A percentile compares a stretch with the other conserved stretches of the same genome.
Conservation (phyloP, 106 monocot species). For the Platanthera guangdongensis region DNA sequence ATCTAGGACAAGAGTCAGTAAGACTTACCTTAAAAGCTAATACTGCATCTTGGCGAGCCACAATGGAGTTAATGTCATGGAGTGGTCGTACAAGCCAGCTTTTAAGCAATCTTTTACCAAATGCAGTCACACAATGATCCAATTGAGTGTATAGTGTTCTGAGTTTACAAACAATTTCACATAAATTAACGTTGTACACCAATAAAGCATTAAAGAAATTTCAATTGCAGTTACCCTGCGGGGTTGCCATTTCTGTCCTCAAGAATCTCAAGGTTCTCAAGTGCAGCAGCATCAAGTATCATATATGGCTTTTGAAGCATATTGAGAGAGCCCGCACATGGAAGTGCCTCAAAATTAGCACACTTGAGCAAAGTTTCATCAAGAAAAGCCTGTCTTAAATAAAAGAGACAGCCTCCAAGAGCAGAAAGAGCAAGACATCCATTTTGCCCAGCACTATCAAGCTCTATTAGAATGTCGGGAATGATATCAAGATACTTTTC, state of each 20-base stretch:
- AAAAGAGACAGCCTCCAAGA: slow-evolving; percentile 89
- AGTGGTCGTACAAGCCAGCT: slow-evolving; percentile 84
- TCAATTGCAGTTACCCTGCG: slow-evolving; percentile 50
- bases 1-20: slow-evolving; percentile 4
- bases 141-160: slow-evolving; percentile 80
- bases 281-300: slow-evolving; percentile 92
- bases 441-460: slow-evolving; percentile 40
- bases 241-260: slow-evolving; percentile 78
- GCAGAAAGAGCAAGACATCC: slow-evolving; percentile 79
- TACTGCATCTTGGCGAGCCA: slow-evolving; percentile 85
- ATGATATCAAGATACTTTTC: slow-evolving; percentile 14
- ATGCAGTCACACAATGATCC: slow-evolving; percentile 86
- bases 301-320: slow-evolving; percentile 52
- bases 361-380: slow-evolving; percentile 74
- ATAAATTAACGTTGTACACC: background rate
- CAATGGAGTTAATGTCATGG: slow-evolving; percentile 40
- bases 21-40: slow-evolving; percentile 63
- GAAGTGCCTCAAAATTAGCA: slow-evolving; percentile 81
- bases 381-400: slow-evolving; percentile 77
- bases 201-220: slow-evolving; percentile 1
- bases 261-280: slow-evolving; percentile 91
- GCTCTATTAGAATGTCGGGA: slow-evolving; percentile 48
- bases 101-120: slow-evolving; percentile 86
- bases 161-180: background rate
- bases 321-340: slow-evolving; percentile 17